phyloP scores from a whole-genome alignment of 768 basidiomycete species.

The Podaxis mareebaensis region DNA sequence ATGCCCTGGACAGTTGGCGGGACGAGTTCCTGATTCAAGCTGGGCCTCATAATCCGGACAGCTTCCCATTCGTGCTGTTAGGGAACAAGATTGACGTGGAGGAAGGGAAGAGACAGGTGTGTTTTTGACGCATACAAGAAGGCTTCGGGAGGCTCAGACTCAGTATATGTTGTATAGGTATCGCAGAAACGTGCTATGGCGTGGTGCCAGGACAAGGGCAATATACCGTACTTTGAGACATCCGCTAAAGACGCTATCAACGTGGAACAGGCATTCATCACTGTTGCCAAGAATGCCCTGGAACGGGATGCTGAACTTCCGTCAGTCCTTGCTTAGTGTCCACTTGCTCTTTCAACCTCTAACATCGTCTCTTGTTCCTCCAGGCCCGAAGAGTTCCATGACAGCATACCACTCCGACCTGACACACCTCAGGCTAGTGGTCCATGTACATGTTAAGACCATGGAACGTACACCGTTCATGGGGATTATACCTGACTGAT shows the following conservation, averaged over 20 bases:
- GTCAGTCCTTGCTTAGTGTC: neutral
- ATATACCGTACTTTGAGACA: slow-evolving; percentile 99
- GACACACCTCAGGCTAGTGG: slow-evolving; percentile 10
- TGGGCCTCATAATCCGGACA: slow-evolving; percentile 97
- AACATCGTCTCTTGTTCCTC: neutral
- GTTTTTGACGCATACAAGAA: slow-evolving; percentile 19
- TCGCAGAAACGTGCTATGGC: slow-evolving; percentile 99
- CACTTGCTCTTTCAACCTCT: neutral
- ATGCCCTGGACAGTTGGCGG: slow-evolving; percentile 98
- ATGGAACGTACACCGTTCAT: neutral
- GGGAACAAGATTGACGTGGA: slow-evolving; percentile 99
- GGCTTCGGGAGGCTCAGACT: neutral
- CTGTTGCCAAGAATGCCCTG: slow-evolving; percentile 97
- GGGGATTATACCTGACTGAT: neutral
- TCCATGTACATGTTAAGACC: slow-evolving; percentile 6
- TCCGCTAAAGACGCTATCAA: slow-evolving; percentile 99
- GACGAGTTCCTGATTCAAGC: slow-evolving; percentile 99
- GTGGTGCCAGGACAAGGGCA: slow-evolving; percentile 99
- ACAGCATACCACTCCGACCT: slow-evolving; percentile 14
- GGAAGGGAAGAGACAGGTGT: slow-evolving; percentile 94
- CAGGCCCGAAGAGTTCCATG: slow-evolving; percentile 13
- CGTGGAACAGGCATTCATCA: slow-evolving; percentile 99
- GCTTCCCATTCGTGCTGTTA: slow-evolving; percentile 98
- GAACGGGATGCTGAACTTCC: slow-evolving; percentile 85
- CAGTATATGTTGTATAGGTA: slow-evolving; percentile 55